Percentiles rank a stretch among this genome's conserved stretches.
phyloP scores from a whole-genome alignment of 176 grass and related monocot species.

The Dactylis glomerata region DNA sequence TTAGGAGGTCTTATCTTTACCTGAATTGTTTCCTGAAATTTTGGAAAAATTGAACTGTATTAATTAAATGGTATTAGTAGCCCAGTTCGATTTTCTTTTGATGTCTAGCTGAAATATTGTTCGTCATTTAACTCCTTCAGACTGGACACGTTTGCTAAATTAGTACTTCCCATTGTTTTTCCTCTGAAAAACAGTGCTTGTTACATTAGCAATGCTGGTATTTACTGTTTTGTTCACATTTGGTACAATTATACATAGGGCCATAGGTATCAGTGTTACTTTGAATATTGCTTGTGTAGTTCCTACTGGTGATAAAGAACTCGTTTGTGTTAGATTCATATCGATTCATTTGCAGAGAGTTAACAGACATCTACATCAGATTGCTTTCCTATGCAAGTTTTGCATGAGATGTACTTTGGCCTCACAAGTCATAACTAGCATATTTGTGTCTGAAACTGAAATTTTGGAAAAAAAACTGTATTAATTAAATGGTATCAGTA shows the following conservation, averaged over 20 bases:
- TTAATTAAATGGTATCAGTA: no score
- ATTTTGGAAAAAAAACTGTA: no score
- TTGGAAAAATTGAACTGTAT: background rate
- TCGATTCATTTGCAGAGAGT: background rate
- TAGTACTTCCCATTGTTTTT: background rate
- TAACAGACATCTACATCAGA: background rate
- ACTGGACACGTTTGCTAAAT: background rate
- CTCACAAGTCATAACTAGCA: background rate
- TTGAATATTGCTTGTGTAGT: background rate
- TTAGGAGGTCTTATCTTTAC: background rate
- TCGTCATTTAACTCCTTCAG: background rate
- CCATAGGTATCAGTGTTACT: background rate
- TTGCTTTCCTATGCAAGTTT: conserved; percentile 6
- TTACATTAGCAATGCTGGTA: background rate
- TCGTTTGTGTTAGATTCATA: background rate
- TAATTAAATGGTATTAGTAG: background rate
- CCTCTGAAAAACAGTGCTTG: background rate
- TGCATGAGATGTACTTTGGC: background rate
- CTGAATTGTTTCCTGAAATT: background rate
- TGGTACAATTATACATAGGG: background rate
- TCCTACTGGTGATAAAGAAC: background rate
- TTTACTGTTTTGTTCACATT: background rate
- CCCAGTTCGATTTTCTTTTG: background rate
- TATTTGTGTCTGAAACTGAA: no score
- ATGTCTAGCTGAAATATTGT: background rate